phyloP scores from a whole-genome alignment of 192 early-diverging fungal genomes.

The Dissophora ornata region DNA sequence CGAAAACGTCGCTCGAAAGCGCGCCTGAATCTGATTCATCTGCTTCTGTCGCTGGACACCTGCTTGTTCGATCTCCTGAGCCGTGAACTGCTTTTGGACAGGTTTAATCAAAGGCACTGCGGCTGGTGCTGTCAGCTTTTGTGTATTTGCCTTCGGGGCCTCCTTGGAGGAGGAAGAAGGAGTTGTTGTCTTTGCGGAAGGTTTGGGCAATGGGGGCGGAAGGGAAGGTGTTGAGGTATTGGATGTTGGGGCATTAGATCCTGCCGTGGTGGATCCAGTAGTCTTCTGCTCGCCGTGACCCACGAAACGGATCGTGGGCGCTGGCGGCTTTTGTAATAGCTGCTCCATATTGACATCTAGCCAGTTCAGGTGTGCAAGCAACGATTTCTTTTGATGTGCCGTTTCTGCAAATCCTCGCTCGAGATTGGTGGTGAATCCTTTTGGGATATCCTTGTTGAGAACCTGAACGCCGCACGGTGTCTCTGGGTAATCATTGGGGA shows the following conservation, averaged over 20 bases:
- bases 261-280: no score
- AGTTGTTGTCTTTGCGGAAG: neutral
- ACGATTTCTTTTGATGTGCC: slow-evolving; percentile 47
- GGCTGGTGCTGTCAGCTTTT: no score
- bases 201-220: neutral
- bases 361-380: slow-evolving; percentile 65
- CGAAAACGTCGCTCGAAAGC: slow-evolving; percentile 19
- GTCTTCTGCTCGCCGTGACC: slow-evolving; percentile 11
- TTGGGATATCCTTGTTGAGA: slow-evolving; percentile 64
- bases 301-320: slow-evolving; percentile 65
- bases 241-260: no score
- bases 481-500: slow-evolving; percentile 68
- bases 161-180: neutral
- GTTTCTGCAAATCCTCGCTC: slow-evolving; percentile 69
- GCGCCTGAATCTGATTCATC: slow-evolving; percentile 26
- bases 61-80: slow-evolving; percentile 30
- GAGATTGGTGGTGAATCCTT: slow-evolving; percentile 61
- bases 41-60: slow-evolving; percentile 27
- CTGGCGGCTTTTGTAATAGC: slow-evolving; percentile 70
- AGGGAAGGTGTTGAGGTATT: slow-evolving; percentile 4
- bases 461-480: slow-evolving; percentile 50
- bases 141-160: neutral
- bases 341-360: slow-evolving; percentile 72
- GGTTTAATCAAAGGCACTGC: neutral
- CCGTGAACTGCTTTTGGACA: neutral